Conservation (phyloP, 768 basidiomycete species). For the Leucosporidium yakuticum region DNA sequence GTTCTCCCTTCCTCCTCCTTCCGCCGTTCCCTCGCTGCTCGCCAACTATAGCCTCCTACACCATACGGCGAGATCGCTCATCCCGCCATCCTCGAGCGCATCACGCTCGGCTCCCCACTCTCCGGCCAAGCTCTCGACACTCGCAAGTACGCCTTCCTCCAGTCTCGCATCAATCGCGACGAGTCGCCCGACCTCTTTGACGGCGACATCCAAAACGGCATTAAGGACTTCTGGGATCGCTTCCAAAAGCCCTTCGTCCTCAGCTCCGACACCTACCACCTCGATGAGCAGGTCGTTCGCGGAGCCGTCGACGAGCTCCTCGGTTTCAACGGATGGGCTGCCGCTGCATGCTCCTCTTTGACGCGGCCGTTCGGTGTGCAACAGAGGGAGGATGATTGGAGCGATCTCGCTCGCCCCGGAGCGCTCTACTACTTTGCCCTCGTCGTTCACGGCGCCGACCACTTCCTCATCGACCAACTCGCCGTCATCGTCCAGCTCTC, state of each 20-base stretch:
- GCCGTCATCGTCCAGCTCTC: constrained; percentile 96
- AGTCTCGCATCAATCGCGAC: constrained; percentile 81
- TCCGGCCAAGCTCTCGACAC: constrained; percentile 77
- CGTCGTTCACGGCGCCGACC: constrained; percentile 94
- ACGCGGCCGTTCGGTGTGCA: constrained; percentile 92
- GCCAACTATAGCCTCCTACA: constrained; percentile 28
- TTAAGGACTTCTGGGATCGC: constrained; percentile 81
- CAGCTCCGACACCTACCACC: constrained; percentile 73
- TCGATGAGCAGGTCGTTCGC: constrained; percentile 83
- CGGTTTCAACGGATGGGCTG: constrained; percentile 97
- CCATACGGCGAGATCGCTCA: constrained; percentile 39
- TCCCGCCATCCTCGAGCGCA: constrained; percentile 54
- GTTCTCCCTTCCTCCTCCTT: background rate
- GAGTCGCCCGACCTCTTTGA: constrained; percentile 66
- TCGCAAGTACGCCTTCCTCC: constrained; percentile 79
- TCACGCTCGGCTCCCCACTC: constrained; percentile 48
- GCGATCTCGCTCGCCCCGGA: constrained; percentile 74
- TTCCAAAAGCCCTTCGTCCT: constrained; percentile 87
- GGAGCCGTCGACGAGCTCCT: constrained; percentile 86
- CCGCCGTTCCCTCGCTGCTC: background rate
- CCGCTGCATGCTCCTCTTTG: constrained; percentile 86
- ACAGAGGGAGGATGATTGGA: constrained; percentile 70
- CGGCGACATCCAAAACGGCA: constrained; percentile 66
- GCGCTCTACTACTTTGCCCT: constrained; percentile 91
- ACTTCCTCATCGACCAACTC: constrained; percentile 96